Conservation (phyloP, 192 early-diverging fungal species). For the Coemansia sp. region DNA sequence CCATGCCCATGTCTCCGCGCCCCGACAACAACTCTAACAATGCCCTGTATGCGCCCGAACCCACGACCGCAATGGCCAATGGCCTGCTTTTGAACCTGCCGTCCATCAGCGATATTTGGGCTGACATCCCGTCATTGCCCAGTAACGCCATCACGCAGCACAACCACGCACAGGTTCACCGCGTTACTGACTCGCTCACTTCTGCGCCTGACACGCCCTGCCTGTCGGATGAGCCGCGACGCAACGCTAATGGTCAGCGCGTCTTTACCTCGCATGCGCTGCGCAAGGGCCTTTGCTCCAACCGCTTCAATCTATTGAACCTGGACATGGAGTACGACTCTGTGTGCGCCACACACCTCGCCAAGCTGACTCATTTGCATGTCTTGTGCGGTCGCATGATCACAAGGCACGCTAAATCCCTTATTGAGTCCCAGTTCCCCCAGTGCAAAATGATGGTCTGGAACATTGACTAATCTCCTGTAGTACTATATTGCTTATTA, state of each 20-base stretch:
- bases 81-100: conserved; percentile 20
- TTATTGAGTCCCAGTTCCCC: conserved; percentile 51
- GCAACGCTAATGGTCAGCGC: conserved; percentile 15
- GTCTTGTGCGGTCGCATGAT: conserved; percentile 49
- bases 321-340: conserved; percentile 55
- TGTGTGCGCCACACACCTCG: conserved; percentile 44
- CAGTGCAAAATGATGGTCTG: conserved; percentile 56
- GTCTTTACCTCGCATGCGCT: conserved; percentile 49
- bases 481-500: not conserved
- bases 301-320: conserved; percentile 49
- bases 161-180: not conserved
- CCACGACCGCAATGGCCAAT: not conserved
- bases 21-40: not conserved
- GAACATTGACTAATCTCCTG: conserved; percentile 29
- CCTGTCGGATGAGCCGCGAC: conserved; percentile 9
- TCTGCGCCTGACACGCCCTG: conserved; percentile 38
- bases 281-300: conserved; percentile 42
- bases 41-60: not conserved
- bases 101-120: conserved; percentile 42
- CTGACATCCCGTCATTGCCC: conserved; percentile 39
- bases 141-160: conserved; percentile 23
- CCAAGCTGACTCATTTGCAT: conserved; percentile 40
- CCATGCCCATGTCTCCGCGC: conserved; percentile 2
- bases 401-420: conserved; percentile 49
- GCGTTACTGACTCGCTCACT: conserved; percentile 16